Base-by-base conservation (phyloP, 257 asterid species). In the Capsicum baccatum region DNA sequence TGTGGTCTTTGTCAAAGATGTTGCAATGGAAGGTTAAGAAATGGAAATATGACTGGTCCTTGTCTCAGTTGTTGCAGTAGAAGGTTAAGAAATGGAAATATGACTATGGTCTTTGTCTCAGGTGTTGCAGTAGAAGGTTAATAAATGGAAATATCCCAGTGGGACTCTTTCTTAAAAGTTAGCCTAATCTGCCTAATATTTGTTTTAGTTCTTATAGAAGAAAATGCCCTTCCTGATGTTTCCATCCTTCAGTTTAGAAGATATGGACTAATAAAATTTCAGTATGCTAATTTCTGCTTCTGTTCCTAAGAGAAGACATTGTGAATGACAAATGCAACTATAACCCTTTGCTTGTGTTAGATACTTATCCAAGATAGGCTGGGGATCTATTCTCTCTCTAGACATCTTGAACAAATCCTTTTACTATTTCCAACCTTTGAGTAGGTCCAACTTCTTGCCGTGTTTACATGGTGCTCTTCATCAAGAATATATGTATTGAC, bases 241-340 rank as follows among this genome's bases (percentile, higher is more conserved):
- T 76, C 52, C 37, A 6, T 76, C n/a, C 62, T 74, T 74, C 81
- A 74, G 47, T 62, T 21, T 50, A 74, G 81, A 74, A 54, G 59
- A 55, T 21, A 76, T 21, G 62, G 60, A 13, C 39, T 76, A 21
- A 52, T 12, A 26, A 26, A 13, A 76, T 12, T 4, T 76, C 81
- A 12, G 4, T 50, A 21, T 52, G 15, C 81, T 52, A 52, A 12
- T 21, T 74, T 74, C 42, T 50, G 62, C 58, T 21, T 74, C 62
- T 74, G 47, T 74, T 21, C 62, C 81, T 26, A 50, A 74, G 81
- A 21, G 62, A 50, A 76, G 42, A 33, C 81, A 21, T 21, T 50
- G 52, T 50, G 14, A 76, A 21, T 52, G 47, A 21, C 81, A 76
- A 13, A 76, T 76, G 26, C 48, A 50, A 50, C 47, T 52, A 76